Evolutionary conservation across 768 basidiomycete species (phyloP).

Genomic region (Kondoa subrosea): DNA sequence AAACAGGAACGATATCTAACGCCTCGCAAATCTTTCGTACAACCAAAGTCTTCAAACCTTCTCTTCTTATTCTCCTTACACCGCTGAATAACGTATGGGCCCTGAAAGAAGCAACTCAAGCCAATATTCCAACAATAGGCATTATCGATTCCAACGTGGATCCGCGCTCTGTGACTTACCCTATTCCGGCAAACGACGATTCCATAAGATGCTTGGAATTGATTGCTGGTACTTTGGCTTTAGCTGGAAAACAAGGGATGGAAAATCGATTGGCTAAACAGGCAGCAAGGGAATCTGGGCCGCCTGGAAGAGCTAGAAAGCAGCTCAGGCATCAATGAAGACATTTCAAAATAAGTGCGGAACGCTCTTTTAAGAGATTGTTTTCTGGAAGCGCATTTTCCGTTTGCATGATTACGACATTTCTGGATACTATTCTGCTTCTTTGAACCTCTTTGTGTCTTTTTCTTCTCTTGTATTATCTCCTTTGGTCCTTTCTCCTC

Average conservation of each 20-base stretch:
- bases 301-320: too few relatives aligned
- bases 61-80: conserved; percentile 80
- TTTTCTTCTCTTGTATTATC: too few relatives aligned
- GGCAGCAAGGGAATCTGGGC: too few relatives aligned
- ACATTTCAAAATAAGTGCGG: too few relatives aligned
- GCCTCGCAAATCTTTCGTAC: not conserved
- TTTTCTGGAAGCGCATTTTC: too few relatives aligned
- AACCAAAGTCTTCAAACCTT: conserved; percentile 44
- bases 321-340: too few relatives aligned
- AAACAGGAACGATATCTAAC: conserved; percentile 14
- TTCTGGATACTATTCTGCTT: too few relatives aligned
- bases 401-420: too few relatives aligned
- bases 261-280: conserved; percentile 21
- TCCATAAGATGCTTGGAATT: conserved; percentile 77
- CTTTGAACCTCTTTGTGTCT: too few relatives aligned
- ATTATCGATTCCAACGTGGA: conserved; percentile 91
- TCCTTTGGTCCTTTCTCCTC: too few relatives aligned
- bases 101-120: conserved; percentile 74
- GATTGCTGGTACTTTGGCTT: conserved; percentile 69
- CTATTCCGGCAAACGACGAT: conserved; percentile 97
- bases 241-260: conserved; percentile 49
- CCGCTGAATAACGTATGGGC: conserved; percentile 62
- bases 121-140: conserved; percentile 82
- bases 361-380: too few relatives aligned
- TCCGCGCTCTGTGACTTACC: conserved; percentile 90